These are phyloP conservation scores for Solanum gandarillasii DNA, from an alignment of 257 asterid genomes.

Conservation along the genomic window DNA sequence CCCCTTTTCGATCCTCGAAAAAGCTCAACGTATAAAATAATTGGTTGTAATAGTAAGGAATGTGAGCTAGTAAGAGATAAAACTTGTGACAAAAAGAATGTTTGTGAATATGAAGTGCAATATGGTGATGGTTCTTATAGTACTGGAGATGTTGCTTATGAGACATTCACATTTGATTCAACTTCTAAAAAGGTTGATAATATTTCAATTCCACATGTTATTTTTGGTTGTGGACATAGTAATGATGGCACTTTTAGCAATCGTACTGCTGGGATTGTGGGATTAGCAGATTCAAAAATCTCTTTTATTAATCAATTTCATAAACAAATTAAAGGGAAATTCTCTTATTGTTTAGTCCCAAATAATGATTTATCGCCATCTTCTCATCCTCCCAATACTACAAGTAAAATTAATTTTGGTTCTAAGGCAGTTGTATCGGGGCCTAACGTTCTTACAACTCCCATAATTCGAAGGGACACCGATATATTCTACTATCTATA, in stretches of 20 bases:
- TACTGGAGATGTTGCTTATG: conserved; percentile 29
- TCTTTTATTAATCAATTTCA: conserved; percentile 40
- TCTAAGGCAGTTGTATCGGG: conserved; percentile 17
- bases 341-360: conserved; percentile 44
- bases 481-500: conserved; percentile 29
- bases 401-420: conserved; percentile 51
- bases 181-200: not conserved
- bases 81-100: not conserved
- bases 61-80: conserved; percentile 9
- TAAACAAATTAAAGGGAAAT: conserved; percentile 16
- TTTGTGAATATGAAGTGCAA: conserved; percentile 15
- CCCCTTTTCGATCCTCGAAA: conserved; percentile 35
- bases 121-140: conserved; percentile 34
- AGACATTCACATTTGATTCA: conserved; percentile 27
- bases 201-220: conserved; percentile 13
- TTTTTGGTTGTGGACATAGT: conserved; percentile 48
- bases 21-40: conserved; percentile 5
- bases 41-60: conserved; percentile 13
- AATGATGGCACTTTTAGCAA: conserved; percentile 29
- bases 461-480: conserved; percentile 16
- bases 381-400: not conserved
- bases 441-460: conserved; percentile 24
- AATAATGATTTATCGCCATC: not conserved
- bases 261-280: conserved; percentile 36
- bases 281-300: conserved; percentile 39